Evolutionary conservation across 192 early-diverging fungal genomes (phyloP).

Genomic region (Coemansia sp.): DNA sequence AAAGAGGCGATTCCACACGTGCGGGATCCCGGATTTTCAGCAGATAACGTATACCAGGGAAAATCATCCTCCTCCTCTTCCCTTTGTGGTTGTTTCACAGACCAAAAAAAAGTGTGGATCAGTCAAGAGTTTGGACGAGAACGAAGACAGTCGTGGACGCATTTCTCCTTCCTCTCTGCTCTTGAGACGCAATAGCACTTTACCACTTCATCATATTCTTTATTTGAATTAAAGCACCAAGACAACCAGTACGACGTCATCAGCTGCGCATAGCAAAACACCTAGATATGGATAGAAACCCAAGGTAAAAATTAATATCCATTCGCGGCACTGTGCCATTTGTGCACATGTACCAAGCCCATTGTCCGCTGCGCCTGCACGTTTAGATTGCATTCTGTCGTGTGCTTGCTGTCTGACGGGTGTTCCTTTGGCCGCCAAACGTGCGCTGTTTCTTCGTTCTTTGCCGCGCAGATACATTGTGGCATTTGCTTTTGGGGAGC

Average conservation of each 20-base stretch:
- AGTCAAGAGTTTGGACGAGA: neutral
- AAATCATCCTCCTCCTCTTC: neutral
- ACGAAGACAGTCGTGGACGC: too few relatives aligned
- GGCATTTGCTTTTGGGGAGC: neutral
- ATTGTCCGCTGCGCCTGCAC: constrained; percentile 6
- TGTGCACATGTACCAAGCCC: neutral
- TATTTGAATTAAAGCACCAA: neutral
- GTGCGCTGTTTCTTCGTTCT: neutral
- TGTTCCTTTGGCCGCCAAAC: neutral
- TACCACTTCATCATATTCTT: neutral
- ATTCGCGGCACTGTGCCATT: neutral
- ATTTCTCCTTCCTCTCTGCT: neutral
- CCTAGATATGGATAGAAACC: constrained; percentile 24
- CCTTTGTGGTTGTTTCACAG: neutral
- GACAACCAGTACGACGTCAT: neutral
- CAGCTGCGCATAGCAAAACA: neutral
- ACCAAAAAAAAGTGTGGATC: neutral
- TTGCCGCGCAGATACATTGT: neutral
- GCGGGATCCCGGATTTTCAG: neutral
- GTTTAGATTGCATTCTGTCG: constrained; percentile 5
- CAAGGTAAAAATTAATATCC: constrained; percentile 13
- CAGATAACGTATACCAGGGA: neutral
- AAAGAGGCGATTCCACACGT: neutral
- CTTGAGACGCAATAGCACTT: neutral
- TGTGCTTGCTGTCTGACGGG: neutral